phyloP scores from a whole-genome alignment of 2,329 filamentous ascomycete genomes.

The Epicoccum nigrum region DNA sequence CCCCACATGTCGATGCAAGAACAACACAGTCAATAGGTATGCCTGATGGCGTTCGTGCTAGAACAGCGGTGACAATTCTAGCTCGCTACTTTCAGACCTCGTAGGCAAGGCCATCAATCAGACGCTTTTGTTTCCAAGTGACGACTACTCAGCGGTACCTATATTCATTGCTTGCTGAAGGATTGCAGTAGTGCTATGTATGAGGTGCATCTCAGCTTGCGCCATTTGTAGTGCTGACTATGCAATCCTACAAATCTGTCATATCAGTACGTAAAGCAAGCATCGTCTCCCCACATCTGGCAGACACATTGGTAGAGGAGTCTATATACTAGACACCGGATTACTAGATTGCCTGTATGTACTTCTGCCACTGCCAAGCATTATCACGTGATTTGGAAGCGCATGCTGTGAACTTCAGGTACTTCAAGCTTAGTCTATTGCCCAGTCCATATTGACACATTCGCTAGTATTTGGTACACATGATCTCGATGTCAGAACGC shows the following conservation, averaged over 20 bases:
- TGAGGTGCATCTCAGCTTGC: constrained; percentile 1
- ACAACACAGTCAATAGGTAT: constrained; percentile 1
- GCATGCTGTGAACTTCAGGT: neutral
- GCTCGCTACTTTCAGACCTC: neutral
- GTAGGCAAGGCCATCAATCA: constrained; percentile 10
- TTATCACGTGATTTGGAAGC: constrained; percentile 32
- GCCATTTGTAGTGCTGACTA: neutral
- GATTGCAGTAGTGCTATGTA: constrained; percentile 7
- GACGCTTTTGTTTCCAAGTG: neutral
- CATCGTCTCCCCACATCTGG: constrained; percentile 1
- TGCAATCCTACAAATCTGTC: constrained; percentile 2
- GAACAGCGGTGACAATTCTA: neutral
- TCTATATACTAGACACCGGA: no score
- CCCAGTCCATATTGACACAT: constrained; percentile 43
- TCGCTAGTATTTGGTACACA: constrained; percentile 45
- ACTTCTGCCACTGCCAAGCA: neutral
- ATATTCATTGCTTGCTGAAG: neutral
- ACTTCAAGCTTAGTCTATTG: constrained; percentile 27
- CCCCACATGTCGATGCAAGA: constrained; percentile 14
- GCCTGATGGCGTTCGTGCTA: neutral
- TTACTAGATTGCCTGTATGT: no score
- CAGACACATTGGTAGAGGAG: neutral
- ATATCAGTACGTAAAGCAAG: constrained; percentile 12
- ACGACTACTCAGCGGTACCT: constrained; percentile 9
- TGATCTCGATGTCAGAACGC: constrained; percentile 18